phyloP scores from a whole-genome alignment of 352 stramenopile genomes.

The Pythium inflatum region DNA sequence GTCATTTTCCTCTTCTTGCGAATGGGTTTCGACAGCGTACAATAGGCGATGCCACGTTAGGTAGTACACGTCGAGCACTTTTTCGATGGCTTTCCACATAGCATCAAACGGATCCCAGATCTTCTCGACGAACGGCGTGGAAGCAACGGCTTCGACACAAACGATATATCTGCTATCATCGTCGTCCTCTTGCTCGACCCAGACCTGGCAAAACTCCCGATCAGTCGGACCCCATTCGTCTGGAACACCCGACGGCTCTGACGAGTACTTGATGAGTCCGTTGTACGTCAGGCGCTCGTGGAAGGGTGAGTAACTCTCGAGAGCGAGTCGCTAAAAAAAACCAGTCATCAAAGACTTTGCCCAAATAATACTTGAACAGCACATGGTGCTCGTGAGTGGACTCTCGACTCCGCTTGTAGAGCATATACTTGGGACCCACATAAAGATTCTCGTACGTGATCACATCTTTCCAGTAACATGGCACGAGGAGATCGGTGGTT shows the following conservation, averaged over 20 bases:
- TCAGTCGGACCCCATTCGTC: not conserved
- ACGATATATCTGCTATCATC: slow-evolving; percentile 6
- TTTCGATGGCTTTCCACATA: not conserved
- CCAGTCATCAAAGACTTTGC: not conserved
- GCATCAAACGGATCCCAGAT: slow-evolving; percentile 1
- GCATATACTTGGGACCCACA: not conserved
- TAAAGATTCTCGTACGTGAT: not conserved
- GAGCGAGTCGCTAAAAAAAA: slow-evolving; percentile 11
- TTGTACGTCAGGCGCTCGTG: not conserved
- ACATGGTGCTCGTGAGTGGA: not conserved
- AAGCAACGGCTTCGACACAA: slow-evolving; percentile 12
- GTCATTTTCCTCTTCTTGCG: too few species aligned
- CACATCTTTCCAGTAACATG: not conserved
- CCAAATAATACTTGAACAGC: slow-evolving; percentile 4
- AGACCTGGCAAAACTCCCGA: slow-evolving; percentile 7
- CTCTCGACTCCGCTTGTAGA: not conserved
- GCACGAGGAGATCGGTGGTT: not conserved
- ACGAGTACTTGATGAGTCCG: slow-evolving; percentile 13
- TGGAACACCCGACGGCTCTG: not conserved
- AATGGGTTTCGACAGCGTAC: too few species aligned
- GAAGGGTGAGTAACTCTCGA: slow-evolving; percentile 6
- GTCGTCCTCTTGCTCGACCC: slow-evolving; percentile 1
- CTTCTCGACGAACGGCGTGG: not conserved
- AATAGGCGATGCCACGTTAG: too few species aligned
- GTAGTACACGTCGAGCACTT: not conserved